Percentiles rank a stretch among this genome's conserved stretches.
phyloP scores from a whole-genome alignment of 345 rosid species.

The Sonneratia alba region DNA sequence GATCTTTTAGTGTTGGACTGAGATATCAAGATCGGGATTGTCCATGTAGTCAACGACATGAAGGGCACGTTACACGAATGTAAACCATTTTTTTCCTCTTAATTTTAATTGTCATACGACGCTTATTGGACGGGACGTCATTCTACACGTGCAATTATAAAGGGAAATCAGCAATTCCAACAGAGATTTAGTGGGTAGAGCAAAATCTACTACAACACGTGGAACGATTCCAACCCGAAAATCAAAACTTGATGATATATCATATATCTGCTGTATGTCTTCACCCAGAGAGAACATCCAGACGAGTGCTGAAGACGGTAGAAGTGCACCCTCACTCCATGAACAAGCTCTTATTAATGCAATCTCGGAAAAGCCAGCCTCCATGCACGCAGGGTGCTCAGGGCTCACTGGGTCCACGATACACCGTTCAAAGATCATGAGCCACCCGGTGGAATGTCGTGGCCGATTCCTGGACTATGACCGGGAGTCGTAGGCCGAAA shows the following conservation, averaged over 20 bases:
- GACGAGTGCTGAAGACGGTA: not conserved
- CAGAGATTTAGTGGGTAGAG: no score
- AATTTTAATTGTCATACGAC: no score
- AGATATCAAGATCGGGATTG: no score
- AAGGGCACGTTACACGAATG: no score
- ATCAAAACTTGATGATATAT: not conserved
- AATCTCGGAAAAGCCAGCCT: not conserved
- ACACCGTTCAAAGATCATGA: not conserved
- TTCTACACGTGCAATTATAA: no score
- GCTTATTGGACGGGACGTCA: no score
- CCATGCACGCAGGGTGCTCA: not conserved
- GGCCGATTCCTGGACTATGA: constrained; percentile 12
- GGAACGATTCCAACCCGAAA: not conserved
- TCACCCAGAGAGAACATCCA: not conserved
- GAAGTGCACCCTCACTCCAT: not conserved
- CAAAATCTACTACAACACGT: not conserved
- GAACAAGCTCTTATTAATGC: not conserved
- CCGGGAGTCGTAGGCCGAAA: constrained; percentile 16
- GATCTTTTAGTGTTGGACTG: no score
- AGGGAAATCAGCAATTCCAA: not conserved
- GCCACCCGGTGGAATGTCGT: constrained; percentile 7
- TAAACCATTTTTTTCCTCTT: no score
- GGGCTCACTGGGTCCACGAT: not conserved
- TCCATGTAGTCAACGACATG: no score
- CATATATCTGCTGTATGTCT: not conserved